Conservation (phyloP, 306 rosid genomes). For the Rosa persica region DNA sequence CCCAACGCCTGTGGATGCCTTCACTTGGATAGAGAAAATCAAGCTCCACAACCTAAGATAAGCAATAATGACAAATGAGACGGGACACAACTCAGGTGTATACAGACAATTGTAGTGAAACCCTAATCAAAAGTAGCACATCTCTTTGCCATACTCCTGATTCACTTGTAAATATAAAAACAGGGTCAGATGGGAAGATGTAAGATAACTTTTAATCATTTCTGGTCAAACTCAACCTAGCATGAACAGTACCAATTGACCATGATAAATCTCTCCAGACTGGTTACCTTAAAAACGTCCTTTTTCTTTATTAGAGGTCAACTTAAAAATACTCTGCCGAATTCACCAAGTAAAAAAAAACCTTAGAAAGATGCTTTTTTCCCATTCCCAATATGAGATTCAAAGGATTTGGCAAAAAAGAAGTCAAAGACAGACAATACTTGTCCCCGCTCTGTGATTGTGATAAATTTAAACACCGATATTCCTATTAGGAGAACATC, state of each 20-base stretch:
- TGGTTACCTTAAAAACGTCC: background rate
- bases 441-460: background rate
- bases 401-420: background rate
- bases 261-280: background rate
- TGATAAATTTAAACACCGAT: slow-evolving; percentile 1
- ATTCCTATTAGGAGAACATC: background rate
- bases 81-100: background rate
- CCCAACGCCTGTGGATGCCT: slow-evolving; percentile 98
- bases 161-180: background rate
- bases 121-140: background rate
- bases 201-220: background rate
- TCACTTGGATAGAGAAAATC: slow-evolving; percentile 99
- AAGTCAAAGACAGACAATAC: background rate
- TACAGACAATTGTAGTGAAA: background rate
- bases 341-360: too few species aligned
- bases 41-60: slow-evolving; percentile 82
- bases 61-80: background rate
- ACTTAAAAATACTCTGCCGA: too few species aligned
- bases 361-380: too few species aligned
- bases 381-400: background rate
- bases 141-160: background rate
- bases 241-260: background rate
- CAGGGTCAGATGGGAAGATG: background rate
- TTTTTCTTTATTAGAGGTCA: background rate
- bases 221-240: background rate